A percentile compares a stretch with the other conserved stretches of the same genome.
Evolutionary conservation across 208 protist genomes (phyloP).

Genomic region (Acanthamoeba royreba): DNA sequence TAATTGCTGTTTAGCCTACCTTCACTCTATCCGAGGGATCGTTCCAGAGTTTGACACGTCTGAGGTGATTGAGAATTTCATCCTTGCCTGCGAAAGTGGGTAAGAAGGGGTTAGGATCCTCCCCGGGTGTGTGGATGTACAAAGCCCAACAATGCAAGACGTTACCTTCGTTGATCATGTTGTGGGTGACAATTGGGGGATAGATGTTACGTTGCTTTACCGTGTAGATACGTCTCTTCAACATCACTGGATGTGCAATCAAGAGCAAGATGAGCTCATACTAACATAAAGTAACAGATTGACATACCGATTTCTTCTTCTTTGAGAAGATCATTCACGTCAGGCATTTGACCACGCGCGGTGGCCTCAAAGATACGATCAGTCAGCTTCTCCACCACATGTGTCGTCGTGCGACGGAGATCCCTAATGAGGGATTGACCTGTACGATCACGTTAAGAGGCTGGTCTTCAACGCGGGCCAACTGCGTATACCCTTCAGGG

Average conservation of each 20-base stretch:
- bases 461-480: neutral
- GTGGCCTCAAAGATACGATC: conserved; percentile 67
- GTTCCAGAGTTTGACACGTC: conserved; percentile 67
- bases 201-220: conserved; percentile 47
- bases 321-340: conserved; percentile 52
- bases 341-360: conserved; percentile 56
- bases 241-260: neutral
- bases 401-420: conserved; percentile 59
- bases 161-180: conserved; percentile 71
- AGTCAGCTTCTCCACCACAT: conserved; percentile 58
- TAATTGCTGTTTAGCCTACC: neutral
- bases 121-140: neutral
- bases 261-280: neutral
- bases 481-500: conserved; percentile 59
- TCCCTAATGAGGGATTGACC: conserved; percentile 49
- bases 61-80: conserved; percentile 60
- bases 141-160: neutral
- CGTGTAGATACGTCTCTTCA: conserved; percentile 68
- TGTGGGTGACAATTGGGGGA: conserved; percentile 79
- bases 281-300: neutral
- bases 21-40: conserved; percentile 76
- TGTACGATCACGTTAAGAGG: neutral
- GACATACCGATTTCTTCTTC: conserved; percentile 61
- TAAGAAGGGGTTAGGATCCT: neutral
- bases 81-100: neutral